Evolutionary conservation across 2,329 filamentous ascomycete species (phyloP).

Genomic region (Aureobasidium sp.): DNA sequence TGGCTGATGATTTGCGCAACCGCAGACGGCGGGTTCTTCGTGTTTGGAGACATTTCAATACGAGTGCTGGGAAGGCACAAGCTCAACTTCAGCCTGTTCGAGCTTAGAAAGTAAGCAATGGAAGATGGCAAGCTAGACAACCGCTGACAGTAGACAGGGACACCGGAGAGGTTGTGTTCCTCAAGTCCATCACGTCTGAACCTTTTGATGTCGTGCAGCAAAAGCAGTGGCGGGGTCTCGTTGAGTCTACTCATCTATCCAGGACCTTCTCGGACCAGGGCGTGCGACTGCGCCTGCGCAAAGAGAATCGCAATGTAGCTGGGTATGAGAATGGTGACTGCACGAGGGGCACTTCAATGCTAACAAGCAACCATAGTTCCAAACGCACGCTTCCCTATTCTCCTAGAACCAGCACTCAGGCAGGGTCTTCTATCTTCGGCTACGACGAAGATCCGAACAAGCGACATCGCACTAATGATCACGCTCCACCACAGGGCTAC

Average conservation of each 20-base stretch:
- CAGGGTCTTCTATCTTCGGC: constrained; percentile 6
- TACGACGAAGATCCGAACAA: constrained; percentile 8
- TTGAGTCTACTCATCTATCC: constrained; percentile 73
- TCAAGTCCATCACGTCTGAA: constrained; percentile 53
- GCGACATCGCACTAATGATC: constrained; percentile 1
- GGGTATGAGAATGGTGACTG: neutral
- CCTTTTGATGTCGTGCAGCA: constrained; percentile 54
- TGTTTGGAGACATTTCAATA: constrained; percentile 83
- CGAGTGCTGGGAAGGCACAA: constrained; percentile 65
- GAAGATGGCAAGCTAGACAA: neutral
- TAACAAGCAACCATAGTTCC: neutral
- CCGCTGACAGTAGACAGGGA: constrained; percentile 21
- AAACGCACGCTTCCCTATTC: constrained; percentile 8
- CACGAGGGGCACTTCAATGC: neutral
- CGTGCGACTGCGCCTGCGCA: constrained; percentile 71
- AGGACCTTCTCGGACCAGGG: constrained; percentile 81
- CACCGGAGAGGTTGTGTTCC: constrained; percentile 40
- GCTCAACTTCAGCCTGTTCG: constrained; percentile 71
- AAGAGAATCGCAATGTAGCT: constrained; percentile 58
- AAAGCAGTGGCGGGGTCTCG: constrained; percentile 72
- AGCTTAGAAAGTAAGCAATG: constrained; percentile 53
- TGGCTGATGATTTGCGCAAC: neutral
- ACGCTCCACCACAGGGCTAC: neutral
- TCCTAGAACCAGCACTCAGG: neutral
- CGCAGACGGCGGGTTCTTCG: constrained; percentile 75